A percentile compares a stretch with the other conserved stretches of the same genome.
Conservation (phyloP, 768 basidiomycete species). For the Collybia nuda region DNA sequence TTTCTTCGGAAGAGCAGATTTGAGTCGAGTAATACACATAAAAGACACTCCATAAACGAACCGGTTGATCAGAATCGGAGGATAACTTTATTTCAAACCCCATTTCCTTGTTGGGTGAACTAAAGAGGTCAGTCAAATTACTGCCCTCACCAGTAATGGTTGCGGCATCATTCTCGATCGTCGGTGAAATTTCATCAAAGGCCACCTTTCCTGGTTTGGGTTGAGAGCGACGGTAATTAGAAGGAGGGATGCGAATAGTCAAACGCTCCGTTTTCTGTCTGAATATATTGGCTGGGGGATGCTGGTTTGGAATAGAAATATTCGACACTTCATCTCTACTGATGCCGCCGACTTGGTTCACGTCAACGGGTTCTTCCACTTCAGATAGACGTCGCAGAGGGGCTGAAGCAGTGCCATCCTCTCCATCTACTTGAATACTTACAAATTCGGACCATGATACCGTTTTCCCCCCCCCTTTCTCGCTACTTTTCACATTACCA, state of each 20-base stretch:
- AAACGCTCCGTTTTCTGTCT: background rate
- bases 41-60: background rate
- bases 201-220: background rate
- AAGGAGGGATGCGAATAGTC: background rate
- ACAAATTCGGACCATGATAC: constrained; percentile 36
- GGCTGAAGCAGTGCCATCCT: background rate
- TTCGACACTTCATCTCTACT: background rate
- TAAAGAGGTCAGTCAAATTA: constrained; percentile 30
- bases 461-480: constrained; percentile 20
- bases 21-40: background rate
- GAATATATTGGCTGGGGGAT: background rate
- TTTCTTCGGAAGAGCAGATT: background rate
- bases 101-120: constrained; percentile 21
- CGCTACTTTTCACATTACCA: background rate
- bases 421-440: background rate
- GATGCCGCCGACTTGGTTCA: background rate
- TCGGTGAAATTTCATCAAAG: background rate
- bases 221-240: background rate
- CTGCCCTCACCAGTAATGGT: constrained; percentile 30
- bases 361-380: background rate
- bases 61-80: constrained; percentile 3
- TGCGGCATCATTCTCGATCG: background rate
- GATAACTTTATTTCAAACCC: constrained; percentile 12
- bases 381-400: background rate
- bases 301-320: background rate